Evolutionary conservation across 164 flowering plant genomes (phyloP).

Genomic region (Chimonanthus salicifolius): DNA sequence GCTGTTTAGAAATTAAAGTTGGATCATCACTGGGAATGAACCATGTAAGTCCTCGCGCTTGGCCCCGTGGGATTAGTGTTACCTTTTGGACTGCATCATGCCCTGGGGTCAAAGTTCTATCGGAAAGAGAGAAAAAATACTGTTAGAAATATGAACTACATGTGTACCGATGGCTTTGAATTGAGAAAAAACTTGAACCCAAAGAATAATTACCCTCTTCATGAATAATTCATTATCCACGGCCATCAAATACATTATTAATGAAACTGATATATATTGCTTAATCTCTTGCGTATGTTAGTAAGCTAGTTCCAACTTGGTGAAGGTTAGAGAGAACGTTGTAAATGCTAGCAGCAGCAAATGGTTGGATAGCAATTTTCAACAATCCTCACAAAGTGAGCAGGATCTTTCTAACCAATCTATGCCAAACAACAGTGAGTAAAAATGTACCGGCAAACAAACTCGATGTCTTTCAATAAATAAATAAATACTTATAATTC

Average conservation of each 20-base stretch:
- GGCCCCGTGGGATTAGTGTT: conserved; percentile 80
- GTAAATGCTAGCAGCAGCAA: background rate
- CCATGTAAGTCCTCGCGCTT: conserved; percentile 84
- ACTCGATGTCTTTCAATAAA: too few species aligned
- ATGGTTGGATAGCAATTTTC: background rate
- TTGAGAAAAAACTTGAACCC: too few species aligned
- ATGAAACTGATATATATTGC: background rate
- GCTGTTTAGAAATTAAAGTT: conserved; percentile 78
- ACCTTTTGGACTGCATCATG: conserved; percentile 92
- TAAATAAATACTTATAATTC: too few species aligned
- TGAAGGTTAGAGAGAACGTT: background rate
- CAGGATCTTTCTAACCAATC: too few species aligned
- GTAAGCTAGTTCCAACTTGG: background rate
- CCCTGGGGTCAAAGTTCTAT: conserved; percentile 87
- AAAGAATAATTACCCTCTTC: background rate
- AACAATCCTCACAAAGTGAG: too few species aligned
- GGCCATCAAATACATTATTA: background rate
- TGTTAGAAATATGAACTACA: background rate
- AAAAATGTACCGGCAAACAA: too few species aligned
- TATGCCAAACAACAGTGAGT: too few species aligned
- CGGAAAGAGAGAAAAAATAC: conserved; percentile 1
- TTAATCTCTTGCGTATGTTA: background rate
- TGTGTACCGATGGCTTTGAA: background rate
- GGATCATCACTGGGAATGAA: conserved; percentile 81
- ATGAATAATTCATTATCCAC: background rate